Evolutionary conservation across 164 flowering plant genomes (phyloP), one percentile per base, ranked within the genome.

Genomic region (Chimonanthus salicifolius): DNA sequence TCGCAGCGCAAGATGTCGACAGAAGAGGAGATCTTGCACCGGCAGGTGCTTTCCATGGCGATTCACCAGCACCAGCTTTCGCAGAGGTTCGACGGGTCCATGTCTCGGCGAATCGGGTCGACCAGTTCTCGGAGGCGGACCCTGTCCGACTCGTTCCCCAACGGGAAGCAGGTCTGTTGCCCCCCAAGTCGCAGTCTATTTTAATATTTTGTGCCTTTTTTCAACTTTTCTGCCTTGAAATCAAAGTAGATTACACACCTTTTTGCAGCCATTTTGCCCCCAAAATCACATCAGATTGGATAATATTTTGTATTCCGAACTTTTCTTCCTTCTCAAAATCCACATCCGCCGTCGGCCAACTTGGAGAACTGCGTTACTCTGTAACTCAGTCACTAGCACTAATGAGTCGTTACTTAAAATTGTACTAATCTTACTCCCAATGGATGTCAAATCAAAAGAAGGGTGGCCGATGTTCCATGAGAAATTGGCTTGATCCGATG

Each of bases 71-170:
- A 85, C 72, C 88, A 85, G 67, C 71, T 85, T 62, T 88, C 90
- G 3, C 91, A 88, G 83, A 78, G 92, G 73, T 87, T 89, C 62
- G 91, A 88, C 13, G 95, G 95, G 62, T 90, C 95, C 51, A 87
- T 89, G 88, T 90, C 95, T 2, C 73, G 90, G 46, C 74, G 95
- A 66, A 82, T 88, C n/a, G 95, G 90, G 63, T 84, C 89, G 4
- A 85, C 90, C 0, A 87, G 90, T 77, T 86, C 91, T 58, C 58
- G 91, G 50, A 79, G 92, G 68, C 77, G 70, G 64, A 81, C 70
- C 13, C 82, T 73, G 65, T 58, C 88, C 49, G 90, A 87, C 68
- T 74, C 89, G 6, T 68, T 89, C 60, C 69, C 90, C 15, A 85
- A 80, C 66, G 87, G 79, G 49, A 88, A 90, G 67, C 87, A 82